phyloP scores from a whole-genome alignment of 257 asterid genomes.

The Lantana camara region DNA sequence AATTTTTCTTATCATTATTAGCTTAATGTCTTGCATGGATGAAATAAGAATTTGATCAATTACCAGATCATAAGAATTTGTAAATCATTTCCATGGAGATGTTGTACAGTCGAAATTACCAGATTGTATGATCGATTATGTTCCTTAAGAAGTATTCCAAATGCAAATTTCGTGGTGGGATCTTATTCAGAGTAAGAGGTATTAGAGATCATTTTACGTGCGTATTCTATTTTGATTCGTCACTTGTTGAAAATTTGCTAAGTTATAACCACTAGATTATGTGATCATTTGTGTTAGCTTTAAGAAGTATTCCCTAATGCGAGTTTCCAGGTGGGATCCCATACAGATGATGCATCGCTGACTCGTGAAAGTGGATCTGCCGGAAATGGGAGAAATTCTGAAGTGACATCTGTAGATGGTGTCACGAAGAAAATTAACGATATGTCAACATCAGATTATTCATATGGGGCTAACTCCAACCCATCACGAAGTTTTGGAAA shows the following conservation, averaged over 20 bases:
- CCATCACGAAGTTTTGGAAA: constrained; percentile 23
- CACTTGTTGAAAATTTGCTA: too few relatives aligned
- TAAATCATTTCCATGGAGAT: too few relatives aligned
- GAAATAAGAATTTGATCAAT: too few relatives aligned
- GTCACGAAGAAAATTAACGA: constrained; percentile 31
- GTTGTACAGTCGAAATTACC: too few relatives aligned
- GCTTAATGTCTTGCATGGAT: constrained; percentile 15
- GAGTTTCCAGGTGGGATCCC: constrained; percentile 37
- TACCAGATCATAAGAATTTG: too few relatives aligned
- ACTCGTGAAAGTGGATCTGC: constrained; percentile 27
- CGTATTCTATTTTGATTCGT: too few relatives aligned
- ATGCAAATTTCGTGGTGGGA: too few relatives aligned
- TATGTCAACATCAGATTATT: constrained; percentile 7
- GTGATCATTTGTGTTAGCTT: neutral
- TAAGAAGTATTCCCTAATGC: neutral
- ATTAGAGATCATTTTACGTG: too few relatives aligned
- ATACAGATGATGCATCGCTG: constrained; percentile 19
- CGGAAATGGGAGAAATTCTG: constrained; percentile 20
- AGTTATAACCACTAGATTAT: neutral
- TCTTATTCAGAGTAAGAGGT: too few relatives aligned
- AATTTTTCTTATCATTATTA: neutral
- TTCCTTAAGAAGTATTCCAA: too few relatives aligned
- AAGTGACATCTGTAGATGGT: constrained; percentile 21
- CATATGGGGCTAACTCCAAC: constrained; percentile 12
- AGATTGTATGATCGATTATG: too few relatives aligned